Conservation (phyloP, 2,329 filamentous ascomycete genomes). For the Curvularia lunata region DNA sequence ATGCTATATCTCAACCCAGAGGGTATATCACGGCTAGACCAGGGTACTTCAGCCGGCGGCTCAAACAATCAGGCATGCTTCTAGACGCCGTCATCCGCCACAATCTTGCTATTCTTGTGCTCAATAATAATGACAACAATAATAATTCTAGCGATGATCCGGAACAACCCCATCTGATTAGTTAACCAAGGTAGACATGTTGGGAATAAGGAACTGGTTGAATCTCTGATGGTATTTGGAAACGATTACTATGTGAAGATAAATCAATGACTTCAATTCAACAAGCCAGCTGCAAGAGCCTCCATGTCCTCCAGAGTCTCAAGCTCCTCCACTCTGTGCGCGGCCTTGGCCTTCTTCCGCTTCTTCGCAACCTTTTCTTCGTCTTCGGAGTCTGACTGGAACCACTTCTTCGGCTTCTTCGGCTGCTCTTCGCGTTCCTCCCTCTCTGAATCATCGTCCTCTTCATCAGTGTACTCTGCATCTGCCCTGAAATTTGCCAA, state of each 20-base stretch:
- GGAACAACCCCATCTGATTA: neutral
- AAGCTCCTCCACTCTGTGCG: conserved; percentile 70
- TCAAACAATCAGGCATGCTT: neutral
- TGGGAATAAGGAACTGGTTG: neutral
- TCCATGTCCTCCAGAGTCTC: conserved; percentile 82
- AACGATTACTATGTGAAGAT: neutral
- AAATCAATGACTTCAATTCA: conserved; percentile 50
- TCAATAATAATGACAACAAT: too few relatives aligned
- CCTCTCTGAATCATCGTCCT: conserved; percentile 38
- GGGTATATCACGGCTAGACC: neutral
- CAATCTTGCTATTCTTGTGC: neutral
- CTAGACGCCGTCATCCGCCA: neutral
- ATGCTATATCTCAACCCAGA: neutral
- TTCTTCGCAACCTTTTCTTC: conserved; percentile 50
- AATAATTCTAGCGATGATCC: neutral
- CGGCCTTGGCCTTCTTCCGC: conserved; percentile 58
- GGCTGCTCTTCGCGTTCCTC: conserved; percentile 53
- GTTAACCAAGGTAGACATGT: neutral
- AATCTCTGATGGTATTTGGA: neutral
- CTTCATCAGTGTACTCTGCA: conserved; percentile 48
- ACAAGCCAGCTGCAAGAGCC: conserved; percentile 73
- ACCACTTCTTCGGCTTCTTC: conserved; percentile 80
- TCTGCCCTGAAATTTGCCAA: conserved; percentile 54
- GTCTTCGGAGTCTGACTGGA: conserved; percentile 69
- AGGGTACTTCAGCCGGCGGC: conserved; percentile 3